Evolutionary conservation across 1,139 yeast species (phyloP), one percentile per base, ranked within the genome.

Genomic region (Suhomyces yuchorum): DNA sequence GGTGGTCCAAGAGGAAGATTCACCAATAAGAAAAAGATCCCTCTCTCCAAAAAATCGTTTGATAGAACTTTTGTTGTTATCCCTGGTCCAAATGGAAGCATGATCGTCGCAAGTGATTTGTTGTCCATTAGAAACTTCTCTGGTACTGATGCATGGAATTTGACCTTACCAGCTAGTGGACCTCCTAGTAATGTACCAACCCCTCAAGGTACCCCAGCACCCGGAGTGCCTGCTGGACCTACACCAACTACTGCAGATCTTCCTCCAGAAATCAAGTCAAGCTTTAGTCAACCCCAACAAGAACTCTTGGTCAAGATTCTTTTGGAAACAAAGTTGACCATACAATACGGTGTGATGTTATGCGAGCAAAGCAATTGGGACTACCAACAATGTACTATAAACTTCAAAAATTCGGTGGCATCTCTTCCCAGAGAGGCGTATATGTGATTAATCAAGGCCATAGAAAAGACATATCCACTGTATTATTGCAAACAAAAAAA

Each of bases 351-450:
- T 1, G 70, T 84, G 32, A 82, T 92, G 90, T 78, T 95, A 44
- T 87, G 93, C 46, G 92, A 91, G 61, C 97, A 91, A 65, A 90
- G 96, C 59, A 78, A 81, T 48, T 92, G 96, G 92, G 87, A 89
- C 66, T 84, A 81, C 57, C 84, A 81, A 42, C 78, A 73, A 50
- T 92, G 97, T 37, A 72, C 82, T 19, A 76, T 77, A 42, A 84
- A 89, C 53, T 93, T 92, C 68, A 81, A 83, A 57, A 83, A 80
- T 56, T 85, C 90, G 30, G 77, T 66, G 18, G 68, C 66, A 2
- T 63, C 77, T 11, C 67, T 76, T 40, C 81, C 81, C 4, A 66
- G 71, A 36, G 78, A 74, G 28, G 81, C 81, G 2, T 75, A 58
- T 46, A 44, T 47, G 37, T 44, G 37, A 40, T 12, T 18, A 20